phyloP scores from a whole-genome alignment of 176 grass and related monocot genomes.

The Eremochloa ophiuroides region DNA sequence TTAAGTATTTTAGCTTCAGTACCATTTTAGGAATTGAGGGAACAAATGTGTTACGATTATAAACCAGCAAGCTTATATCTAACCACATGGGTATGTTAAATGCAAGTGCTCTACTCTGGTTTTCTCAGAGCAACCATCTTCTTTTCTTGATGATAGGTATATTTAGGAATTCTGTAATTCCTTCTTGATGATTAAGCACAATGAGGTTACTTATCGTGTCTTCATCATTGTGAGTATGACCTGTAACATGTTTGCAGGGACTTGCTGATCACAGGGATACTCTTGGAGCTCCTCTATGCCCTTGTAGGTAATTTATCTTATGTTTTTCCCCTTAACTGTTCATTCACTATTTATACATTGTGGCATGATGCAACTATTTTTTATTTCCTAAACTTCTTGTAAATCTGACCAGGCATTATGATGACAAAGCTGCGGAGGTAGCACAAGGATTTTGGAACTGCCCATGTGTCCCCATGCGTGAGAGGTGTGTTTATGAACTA shows the following conservation, averaged over 20 bases:
- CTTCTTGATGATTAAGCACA: not conserved
- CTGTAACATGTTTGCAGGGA: conserved; percentile 40
- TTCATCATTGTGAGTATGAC: not conserved
- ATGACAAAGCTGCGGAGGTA: conserved; percentile 91
- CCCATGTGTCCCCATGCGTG: conserved; percentile 94
- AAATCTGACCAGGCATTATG: conserved; percentile 70
- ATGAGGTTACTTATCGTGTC: not conserved
- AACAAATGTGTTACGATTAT: not conserved
- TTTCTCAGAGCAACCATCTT: not conserved
- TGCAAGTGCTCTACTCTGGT: not conserved
- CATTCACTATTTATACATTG: not conserved
- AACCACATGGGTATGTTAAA: not conserved
- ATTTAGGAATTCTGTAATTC: not conserved
- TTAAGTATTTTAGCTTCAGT: not conserved
- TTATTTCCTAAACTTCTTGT: not conserved
- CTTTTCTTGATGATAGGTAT: not conserved
- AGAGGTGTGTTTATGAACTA: conserved; percentile 46
- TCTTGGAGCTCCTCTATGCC: conserved; percentile 84
- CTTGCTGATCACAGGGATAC: conserved; percentile 94
- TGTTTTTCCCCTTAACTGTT: not conserved
- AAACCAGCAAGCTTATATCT: not conserved
- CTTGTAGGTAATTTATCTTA: conserved; percentile 77
- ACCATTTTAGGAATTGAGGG: not conserved
- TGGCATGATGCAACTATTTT: not conserved
- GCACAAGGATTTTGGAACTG: conserved; percentile 99